Percentiles rank a stretch among this genome's conserved stretches.
phyloP scores from a whole-genome alignment of 2,329 filamentous ascomycete species.

The Aspergillus sp. region DNA sequence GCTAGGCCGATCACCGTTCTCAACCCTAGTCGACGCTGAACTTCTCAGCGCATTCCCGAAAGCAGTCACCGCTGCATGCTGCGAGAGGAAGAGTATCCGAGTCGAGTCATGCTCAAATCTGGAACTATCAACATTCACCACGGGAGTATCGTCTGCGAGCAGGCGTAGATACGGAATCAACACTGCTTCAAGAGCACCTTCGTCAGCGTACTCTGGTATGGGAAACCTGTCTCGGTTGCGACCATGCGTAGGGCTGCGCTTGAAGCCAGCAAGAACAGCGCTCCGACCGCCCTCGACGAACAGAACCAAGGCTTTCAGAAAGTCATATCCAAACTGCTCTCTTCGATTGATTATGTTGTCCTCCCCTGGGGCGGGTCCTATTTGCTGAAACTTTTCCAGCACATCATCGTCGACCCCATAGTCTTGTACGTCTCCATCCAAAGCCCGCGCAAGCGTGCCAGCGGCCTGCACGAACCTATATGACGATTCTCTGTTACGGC shows the following conservation, averaged over 20 bases:
- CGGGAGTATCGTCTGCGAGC: constrained; percentile 50
- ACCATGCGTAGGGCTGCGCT: constrained; percentile 42
- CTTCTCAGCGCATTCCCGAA: constrained; percentile 56
- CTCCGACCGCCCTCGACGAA: constrained; percentile 62
- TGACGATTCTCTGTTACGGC: constrained; percentile 55
- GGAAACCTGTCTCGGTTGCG: constrained; percentile 50
- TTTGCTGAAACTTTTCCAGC: constrained; percentile 49
- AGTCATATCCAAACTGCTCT: constrained; percentile 63
- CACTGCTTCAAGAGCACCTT: constrained; percentile 55
- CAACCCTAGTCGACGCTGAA: constrained; percentile 47
- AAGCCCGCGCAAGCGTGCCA: constrained; percentile 55
- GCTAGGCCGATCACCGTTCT: constrained; percentile 6
- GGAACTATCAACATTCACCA: constrained; percentile 59
- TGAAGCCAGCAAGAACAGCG: constrained; percentile 58
- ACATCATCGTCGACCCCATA: constrained; percentile 39
- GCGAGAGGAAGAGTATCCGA: constrained; percentile 52
- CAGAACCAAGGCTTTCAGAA: constrained; percentile 62
- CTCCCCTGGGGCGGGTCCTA: constrained; percentile 49
- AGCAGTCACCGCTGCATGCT: constrained; percentile 56
- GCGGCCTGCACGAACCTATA: constrained; percentile 64
- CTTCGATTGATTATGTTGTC: constrained; percentile 38
- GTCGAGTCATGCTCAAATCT: constrained; percentile 58
- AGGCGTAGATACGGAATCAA: constrained; percentile 61
- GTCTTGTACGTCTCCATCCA: constrained; percentile 55
- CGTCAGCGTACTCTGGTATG: constrained; percentile 50